Conservation (phyloP, 2,329 filamentous ascomycete species). For the Exophiala dermatitidis region DNA sequence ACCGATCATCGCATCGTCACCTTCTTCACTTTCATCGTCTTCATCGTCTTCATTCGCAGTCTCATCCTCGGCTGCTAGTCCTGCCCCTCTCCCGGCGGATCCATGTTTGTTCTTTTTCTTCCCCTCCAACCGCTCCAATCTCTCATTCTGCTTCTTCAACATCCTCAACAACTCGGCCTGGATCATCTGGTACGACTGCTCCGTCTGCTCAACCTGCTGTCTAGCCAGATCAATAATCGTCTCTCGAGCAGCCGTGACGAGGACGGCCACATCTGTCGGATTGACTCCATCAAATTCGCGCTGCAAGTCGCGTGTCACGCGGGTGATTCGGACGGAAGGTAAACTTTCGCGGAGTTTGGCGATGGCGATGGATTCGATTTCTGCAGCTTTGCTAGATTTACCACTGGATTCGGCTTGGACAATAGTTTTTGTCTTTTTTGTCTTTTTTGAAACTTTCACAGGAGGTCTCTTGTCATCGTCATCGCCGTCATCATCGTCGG, state of each 20-base stretch:
- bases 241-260: conserved; percentile 12
- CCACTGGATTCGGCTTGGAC: not conserved
- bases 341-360: conserved; percentile 15
- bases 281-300: conserved; percentile 4
- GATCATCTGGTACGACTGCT: conserved; percentile 4
- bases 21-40: not conserved
- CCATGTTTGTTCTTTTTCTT: not conserved
- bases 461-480: conserved; percentile 1
- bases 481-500: not conserved
- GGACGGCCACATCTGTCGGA: conserved; percentile 14
- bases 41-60: not conserved
- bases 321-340: conserved; percentile 7
- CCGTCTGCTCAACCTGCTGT: conserved; percentile 12
- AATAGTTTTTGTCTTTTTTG: not conserved
- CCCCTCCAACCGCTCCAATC: conserved; percentile 4
- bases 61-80: not conserved
- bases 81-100: too few species aligned
- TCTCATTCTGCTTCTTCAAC: conserved; percentile 13
- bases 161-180: conserved; percentile 16
- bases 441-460: not conserved
- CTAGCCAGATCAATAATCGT: conserved; percentile 19
- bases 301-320: conserved; percentile 5
- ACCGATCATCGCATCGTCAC: not conserved
- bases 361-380: conserved; percentile 15
- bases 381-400: not conserved